phyloP scores from a whole-genome alignment of 768 basidiomycete genomes.

The Trametopsis cervina region DNA sequence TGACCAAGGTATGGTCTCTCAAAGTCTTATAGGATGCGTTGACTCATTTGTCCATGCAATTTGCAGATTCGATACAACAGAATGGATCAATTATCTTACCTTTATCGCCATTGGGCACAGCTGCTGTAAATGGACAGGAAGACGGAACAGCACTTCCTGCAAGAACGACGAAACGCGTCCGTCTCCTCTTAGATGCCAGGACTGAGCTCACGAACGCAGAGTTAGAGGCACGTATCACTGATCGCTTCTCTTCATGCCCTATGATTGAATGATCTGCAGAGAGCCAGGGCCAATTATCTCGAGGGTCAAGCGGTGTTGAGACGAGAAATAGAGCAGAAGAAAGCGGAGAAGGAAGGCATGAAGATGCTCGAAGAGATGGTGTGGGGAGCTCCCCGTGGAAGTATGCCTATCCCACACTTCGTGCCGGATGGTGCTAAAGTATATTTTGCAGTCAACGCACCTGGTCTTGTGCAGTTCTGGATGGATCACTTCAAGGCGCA shows the following conservation, averaged over 20 bases:
- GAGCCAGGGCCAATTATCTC: slow-evolving; percentile 60
- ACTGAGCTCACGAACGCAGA: slow-evolving; percentile 83
- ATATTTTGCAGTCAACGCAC: slow-evolving; percentile 48
- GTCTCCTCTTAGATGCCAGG: slow-evolving; percentile 59
- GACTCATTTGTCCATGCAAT: too few species aligned
- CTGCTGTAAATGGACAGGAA: not conserved
- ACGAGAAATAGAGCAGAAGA: slow-evolving; percentile 44
- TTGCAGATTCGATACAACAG: not conserved
- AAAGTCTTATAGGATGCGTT: too few species aligned
- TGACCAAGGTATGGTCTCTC: too few species aligned
- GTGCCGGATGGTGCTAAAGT: not conserved
- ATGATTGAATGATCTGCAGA: slow-evolving; percentile 26
- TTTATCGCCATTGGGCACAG: slow-evolving; percentile 16
- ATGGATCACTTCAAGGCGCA: slow-evolving; percentile 62
- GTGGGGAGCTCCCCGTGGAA: slow-evolving; percentile 56
- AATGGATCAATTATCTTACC: slow-evolving; percentile 19
- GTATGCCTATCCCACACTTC: slow-evolving; percentile 33
- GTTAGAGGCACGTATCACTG: slow-evolving; percentile 44
- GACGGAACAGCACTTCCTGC: slow-evolving; percentile 3
- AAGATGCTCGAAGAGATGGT: slow-evolving; percentile 55
- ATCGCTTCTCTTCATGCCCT: not conserved
- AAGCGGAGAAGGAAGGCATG: slow-evolving; percentile 45
- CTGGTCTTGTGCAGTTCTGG: slow-evolving; percentile 70
- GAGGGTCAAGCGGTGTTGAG: slow-evolving; percentile 51
- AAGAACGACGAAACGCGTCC: slow-evolving; percentile 42